Base-by-base conservation (phyloP, 208 protist species). In the Kentomonas sorsogonicus region DNA sequence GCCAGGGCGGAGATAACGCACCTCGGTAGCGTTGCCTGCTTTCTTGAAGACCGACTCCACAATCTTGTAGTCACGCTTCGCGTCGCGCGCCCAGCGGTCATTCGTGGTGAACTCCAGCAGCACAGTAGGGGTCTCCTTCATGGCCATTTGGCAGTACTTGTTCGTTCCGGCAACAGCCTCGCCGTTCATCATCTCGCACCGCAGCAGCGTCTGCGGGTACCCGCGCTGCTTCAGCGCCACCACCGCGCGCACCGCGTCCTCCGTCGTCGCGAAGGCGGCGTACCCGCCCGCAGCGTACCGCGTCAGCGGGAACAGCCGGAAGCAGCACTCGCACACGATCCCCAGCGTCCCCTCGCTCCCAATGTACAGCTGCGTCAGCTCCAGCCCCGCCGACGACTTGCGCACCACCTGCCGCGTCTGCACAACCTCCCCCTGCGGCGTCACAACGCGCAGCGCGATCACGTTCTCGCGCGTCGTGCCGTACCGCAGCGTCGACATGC, bases 321-420 rank as follows among this genome's bases (percentile, higher is more conserved):
- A 77, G 50, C 77, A 79, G 26, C 83, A 60, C 62, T 95, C 89
- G 11, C 76, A 83, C 30, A 95, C 61, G 22, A 97, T 66, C 26
- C 87, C 93, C 1, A 97, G 72, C 33, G 91, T 96, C 26, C 89
- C 93, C 62, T 97, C 93, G 13, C 67, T 72, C 15, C 89, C 91
- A 48, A 94, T 78, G 59, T 94, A 95, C 31, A 97, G 70, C 60
- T 83, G 74, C 36, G 85, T 96, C 33, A 96, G 66, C 66, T 97
- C 86, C 48, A 94, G 91, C 15, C 93, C 91, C 3, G 83, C 55
- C n/a, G 80, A 91, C 9, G 74, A 84, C 74, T 96, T 96, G 41
- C 83, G 84, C 41, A 88, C 84, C 36, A 78, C 65, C 46, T 81
- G 61, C 41, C 69, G 66, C 20, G 84, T 89, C 62, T 86, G 72